Percentiles rank a stretch among this genome's conserved stretches.
Evolutionary conservation across 495 filamentous ascomycete genomes (phyloP).

Genomic region (Penicillium canariense): DNA sequence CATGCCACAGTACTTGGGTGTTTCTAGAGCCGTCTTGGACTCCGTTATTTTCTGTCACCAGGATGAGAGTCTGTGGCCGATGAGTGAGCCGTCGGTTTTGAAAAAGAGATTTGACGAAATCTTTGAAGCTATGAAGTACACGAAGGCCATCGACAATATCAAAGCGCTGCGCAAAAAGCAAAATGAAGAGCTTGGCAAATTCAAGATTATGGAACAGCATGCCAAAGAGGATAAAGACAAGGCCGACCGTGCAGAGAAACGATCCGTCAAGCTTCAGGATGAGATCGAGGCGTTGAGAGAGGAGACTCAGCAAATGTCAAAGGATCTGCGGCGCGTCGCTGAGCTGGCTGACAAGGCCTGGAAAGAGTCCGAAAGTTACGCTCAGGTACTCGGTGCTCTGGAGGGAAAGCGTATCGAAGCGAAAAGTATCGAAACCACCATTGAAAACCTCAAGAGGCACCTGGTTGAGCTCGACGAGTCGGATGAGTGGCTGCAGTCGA

Average conservation of each 20-base stretch:
- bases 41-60: conserved; percentile 98
- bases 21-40: conserved; percentile 85
- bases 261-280: conserved; percentile 58
- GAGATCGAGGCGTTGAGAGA: conserved; percentile 70
- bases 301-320: conserved; percentile 55
- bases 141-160: conserved; percentile 93
- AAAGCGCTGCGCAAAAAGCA: conserved; percentile 81
- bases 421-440: conserved; percentile 58
- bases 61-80: conserved; percentile 95
- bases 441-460: conserved; percentile 64
- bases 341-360: conserved; percentile 57
- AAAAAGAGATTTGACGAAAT: conserved; percentile 98
- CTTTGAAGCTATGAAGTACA: conserved; percentile 95
- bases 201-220: conserved; percentile 69
- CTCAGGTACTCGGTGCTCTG: conserved; percentile 65
- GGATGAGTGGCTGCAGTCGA: conserved; percentile 73
- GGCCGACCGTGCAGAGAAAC: conserved; percentile 67
- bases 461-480: conserved; percentile 74
- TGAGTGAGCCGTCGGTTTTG: conserved; percentile 80
- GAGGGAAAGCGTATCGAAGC: conserved; percentile 72
- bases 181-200: conserved; percentile 66
- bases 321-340: conserved; percentile 54
- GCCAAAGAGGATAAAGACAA: conserved; percentile 84
- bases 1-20: conserved; percentile 84
- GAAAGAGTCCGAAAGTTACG: conserved; percentile 59